Conservation (phyloP, 306 rosid species). For the Canavalia gladiata region DNA sequence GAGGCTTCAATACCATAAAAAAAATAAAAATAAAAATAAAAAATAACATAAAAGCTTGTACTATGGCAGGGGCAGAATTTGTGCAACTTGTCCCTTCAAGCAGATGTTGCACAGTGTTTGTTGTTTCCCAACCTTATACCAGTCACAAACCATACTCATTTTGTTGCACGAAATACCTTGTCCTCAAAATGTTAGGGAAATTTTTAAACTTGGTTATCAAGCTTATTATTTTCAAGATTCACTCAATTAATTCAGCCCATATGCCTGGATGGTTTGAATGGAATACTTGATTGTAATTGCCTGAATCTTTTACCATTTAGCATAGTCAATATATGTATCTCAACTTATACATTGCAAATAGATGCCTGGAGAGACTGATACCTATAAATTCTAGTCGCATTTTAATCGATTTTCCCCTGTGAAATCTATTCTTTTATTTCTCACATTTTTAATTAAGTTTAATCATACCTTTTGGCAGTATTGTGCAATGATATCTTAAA, state of each 20-base stretch:
- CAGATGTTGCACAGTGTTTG: neutral
- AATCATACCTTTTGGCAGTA: neutral
- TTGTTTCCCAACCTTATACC: neutral
- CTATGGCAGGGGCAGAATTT: neutral
- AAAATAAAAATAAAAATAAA: neutral
- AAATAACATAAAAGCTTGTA: neutral
- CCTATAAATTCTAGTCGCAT: neutral
- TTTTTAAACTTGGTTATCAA: neutral
- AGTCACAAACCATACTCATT: neutral
- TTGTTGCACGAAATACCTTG: neutral
- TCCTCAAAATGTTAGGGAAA: conserved; percentile 13
- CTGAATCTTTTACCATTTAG: neutral
- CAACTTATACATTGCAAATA: neutral
- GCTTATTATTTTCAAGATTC: neutral
- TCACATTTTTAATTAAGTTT: neutral
- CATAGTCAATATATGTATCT: neutral
- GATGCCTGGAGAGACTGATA: neutral
- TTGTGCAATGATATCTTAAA: neutral
- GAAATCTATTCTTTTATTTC: conserved; percentile 3
- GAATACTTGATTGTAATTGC: neutral
- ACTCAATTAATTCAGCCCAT: neutral
- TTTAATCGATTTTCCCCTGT: neutral
- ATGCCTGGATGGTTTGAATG: neutral
- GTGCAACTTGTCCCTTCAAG: neutral
- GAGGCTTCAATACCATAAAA: neutral